These are phyloP conservation scores for Hura crepitans DNA, from an alignment of 441 rosid species.

Conservation along the genomic window DNA sequence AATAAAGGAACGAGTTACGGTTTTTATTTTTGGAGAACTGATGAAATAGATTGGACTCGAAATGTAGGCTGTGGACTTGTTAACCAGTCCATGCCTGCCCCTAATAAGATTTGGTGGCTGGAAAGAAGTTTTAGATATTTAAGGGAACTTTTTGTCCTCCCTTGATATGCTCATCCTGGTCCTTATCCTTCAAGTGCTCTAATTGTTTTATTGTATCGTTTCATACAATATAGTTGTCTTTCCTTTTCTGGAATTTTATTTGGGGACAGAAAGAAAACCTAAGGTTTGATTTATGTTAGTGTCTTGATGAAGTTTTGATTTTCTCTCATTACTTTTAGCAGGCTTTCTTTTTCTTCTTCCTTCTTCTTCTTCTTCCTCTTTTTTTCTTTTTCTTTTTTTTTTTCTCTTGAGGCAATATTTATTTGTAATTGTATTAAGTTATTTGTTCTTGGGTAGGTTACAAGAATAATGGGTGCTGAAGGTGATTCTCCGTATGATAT, in stretches of 20 bases:
- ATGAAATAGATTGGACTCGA: too few species aligned
- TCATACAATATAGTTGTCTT: background rate
- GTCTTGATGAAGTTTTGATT: background rate
- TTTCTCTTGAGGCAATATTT: background rate
- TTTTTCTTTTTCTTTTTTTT: background rate
- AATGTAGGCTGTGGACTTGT: too few species aligned
- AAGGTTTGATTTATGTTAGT: background rate
- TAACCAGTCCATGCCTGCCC: too few species aligned
- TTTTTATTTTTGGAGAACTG: too few species aligned
- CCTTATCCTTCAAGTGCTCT: background rate
- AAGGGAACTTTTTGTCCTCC: background rate
- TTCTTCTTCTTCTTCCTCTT: too few species aligned
- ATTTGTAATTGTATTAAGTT: background rate
- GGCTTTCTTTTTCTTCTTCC: too few species aligned
- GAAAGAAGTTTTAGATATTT: background rate
- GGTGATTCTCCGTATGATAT: slow-evolving; percentile 67
- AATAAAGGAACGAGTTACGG: too few species aligned
- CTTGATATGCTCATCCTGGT: background rate
- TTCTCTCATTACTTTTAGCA: too few species aligned
- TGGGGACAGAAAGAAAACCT: background rate
- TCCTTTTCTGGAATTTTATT: background rate
- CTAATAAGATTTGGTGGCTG: background rate
- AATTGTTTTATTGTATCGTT: background rate
- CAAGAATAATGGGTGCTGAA: slow-evolving; percentile 77
- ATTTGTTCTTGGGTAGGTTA: slow-evolving; percentile 47